Percentiles rank a stretch among this genome's conserved stretches.
phyloP scores from a whole-genome alignment of 768 basidiomycete species.

The Cystobasidiopsis lactophilus region DNA sequence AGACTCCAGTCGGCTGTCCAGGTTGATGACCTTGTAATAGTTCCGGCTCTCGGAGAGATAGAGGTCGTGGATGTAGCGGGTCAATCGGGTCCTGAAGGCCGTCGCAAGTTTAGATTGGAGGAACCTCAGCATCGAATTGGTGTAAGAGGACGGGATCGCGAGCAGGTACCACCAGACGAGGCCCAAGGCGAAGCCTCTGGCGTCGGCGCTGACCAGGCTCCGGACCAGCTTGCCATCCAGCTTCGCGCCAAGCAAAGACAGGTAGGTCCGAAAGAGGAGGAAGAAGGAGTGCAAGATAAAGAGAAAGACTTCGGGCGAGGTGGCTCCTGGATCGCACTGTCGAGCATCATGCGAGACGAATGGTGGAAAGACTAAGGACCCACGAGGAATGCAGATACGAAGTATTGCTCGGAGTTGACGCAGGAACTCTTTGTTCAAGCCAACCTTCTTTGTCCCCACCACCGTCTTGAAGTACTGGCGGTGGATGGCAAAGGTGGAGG shows the following conservation, averaged over 20 bases:
- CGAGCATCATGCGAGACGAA: not conserved
- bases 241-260: slow-evolving; percentile 68
- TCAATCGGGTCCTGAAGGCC: slow-evolving; percentile 59
- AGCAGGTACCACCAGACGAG: slow-evolving; percentile 71
- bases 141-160: slow-evolving; percentile 80
- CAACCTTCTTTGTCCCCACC: slow-evolving; percentile 6
- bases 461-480: slow-evolving; percentile 9
- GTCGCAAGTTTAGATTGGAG: slow-evolving; percentile 69
- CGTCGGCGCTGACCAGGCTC: slow-evolving; percentile 70
- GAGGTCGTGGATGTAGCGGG: slow-evolving; percentile 73
- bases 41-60: slow-evolving; percentile 44
- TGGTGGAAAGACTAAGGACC: not conserved
- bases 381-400: slow-evolving; percentile 16
- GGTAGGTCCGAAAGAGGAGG: slow-evolving; percentile 59
- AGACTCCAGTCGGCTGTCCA: slow-evolving; percentile 15
- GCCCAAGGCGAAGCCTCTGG: slow-evolving; percentile 56
- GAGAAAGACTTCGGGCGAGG: slow-evolving; percentile 42
- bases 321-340: slow-evolving; percentile 1
- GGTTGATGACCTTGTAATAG: slow-evolving; percentile 24
- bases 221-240: slow-evolving; percentile 76
- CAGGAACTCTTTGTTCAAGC: slow-evolving; percentile 20
- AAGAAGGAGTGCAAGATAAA: slow-evolving; percentile 61
- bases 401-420: slow-evolving; percentile 16
- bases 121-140: slow-evolving; percentile 61
- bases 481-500: slow-evolving; percentile 14